These are phyloP conservation scores for sweet orange (Citrus sinensis) DNA, from an alignment of 345 rosid genomes.

Conservation along the genomic window DNA sequence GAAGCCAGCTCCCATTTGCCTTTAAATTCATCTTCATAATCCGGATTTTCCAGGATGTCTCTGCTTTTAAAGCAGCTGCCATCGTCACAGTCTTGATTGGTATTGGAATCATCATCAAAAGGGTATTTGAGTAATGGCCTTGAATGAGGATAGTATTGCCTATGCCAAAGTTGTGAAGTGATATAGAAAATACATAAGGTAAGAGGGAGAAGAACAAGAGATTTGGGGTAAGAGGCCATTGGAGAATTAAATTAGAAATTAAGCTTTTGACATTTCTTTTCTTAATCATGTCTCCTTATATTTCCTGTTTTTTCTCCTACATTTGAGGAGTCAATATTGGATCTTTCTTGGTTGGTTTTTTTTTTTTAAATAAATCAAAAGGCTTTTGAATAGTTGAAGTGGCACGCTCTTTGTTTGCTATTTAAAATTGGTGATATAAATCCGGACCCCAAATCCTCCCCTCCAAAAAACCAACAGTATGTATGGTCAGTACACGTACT, in stretches of 20 bases:
- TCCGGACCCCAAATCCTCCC: no score
- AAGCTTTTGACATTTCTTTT: not conserved
- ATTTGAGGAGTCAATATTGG: not conserved
- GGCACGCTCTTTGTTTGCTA: no score
- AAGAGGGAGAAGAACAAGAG: not conserved
- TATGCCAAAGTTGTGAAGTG: not conserved
- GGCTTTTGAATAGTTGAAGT: not conserved
- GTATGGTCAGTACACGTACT: no score
- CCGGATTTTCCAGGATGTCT: not conserved
- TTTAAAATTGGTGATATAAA: no score
- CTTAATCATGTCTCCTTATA: not conserved
- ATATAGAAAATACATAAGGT: not conserved
- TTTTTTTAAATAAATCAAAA: no score
- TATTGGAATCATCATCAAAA: not conserved
- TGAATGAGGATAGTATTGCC: not conserved
- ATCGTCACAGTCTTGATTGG: not conserved
- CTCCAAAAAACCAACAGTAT: no score
- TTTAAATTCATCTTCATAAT: not conserved
- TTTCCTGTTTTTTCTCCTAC: not conserved
- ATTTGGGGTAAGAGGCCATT: not conserved
- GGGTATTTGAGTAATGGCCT: not conserved
- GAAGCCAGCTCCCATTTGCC: slow-evolving; percentile 25
- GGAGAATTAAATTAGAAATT: not conserved
- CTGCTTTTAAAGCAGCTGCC: not conserved
- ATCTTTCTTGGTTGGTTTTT: not conserved